Base-by-base conservation (phyloP, 202 grass and related monocot species). In the Saccharum hybrid region DNA sequence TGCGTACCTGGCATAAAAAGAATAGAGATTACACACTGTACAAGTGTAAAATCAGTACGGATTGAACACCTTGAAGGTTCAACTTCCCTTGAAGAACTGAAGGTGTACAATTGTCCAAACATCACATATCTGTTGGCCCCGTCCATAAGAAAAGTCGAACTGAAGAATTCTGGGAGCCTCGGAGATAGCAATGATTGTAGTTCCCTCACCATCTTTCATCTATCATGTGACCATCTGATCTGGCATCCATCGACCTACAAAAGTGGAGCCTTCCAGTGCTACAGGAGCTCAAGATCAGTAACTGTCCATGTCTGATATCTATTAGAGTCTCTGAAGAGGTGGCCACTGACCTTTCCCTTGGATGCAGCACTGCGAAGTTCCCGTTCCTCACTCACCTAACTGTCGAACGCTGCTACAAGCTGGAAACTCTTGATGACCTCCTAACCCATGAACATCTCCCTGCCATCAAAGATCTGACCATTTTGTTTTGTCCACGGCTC, bases 371-470 rank as follows among this genome's bases (percentile, higher is more conserved):
- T 8, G 45, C 7, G n/a, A 38, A 31, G 8, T 57, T 83, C 34
- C 23, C 34, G 12, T 41, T 2, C 13, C 71, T 83, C 12, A 56
- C 21, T 39, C 33, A 19, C 0, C 33, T 83, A 15, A 9, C 0
- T 1, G 21, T 83, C 4, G 2, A 2, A 0, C 0, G 0, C 0
- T 83, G 81, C 1, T 0, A 2, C 2, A 21, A 42, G 11, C 15
- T 84, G 46, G 5, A 63, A 22, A 59, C n/a, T 16, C 15, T 84
- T 59, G 82, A 42, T 68, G 72, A 10, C 6, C 34, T 84, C 16
- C 15, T 68, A 74, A 65, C 19, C 26, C 42, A 26, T 7, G 66
- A 82, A 7, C 4, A 1, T 57, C 15, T 83, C 13, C 72, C 72
- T 67, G 34, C 1, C 5, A 26, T 83, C n/a, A 65, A 51, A 10